Evolutionary conservation across 129 eudicot species (phyloP), one percentile per base, ranked within the genome.

Genomic region (Flaveria sonorensis): DNA sequence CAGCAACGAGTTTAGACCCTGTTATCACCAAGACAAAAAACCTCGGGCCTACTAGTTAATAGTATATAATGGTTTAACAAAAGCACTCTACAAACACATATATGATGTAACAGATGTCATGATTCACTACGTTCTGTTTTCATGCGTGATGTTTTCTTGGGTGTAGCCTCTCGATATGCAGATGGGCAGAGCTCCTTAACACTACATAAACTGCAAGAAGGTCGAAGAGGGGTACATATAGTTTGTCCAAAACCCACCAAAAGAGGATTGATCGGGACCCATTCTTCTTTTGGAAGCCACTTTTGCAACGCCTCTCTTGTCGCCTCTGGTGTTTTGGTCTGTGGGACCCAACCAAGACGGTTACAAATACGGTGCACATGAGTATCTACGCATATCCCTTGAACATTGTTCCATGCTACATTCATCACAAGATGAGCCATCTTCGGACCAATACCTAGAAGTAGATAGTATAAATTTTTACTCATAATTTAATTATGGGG

Each of bases 361-460:
- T 95, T 95, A 85, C 89, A 89, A 12, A 95, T 95, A 18, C 99
- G 93, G 73, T 95, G 99, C 11, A 95, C 99, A 66, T 95, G 99
- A 70, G 99, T 95, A 85, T 95, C 99, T 15, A 95, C 97, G 76
- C 99, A 95, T 71, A 95, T 95, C 42, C 99, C 99, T 89, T 95
- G 97, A 73, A 89, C 97, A 77, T 91, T 88, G 70, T 89, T 68
- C 99, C 99, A 95, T 21, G 83, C 99, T 15, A 91, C 84, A 84
- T 91, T 89, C 97, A 95, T 91, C 66, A 91, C 99, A 85, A 95
- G 79, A 91, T 95, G 99, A 74, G 96, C 99, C 92, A 95, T 95
- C 81, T 95, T 95, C 36, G 99, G 99, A 77, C 99, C 99, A 69
- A 95, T 91, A 60, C 99, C 99, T 39, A 97, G 88, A 80, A 85